phyloP scores from a whole-genome alignment of 2,329 filamentous ascomycete species.

The Verticillium longisporum region DNA sequence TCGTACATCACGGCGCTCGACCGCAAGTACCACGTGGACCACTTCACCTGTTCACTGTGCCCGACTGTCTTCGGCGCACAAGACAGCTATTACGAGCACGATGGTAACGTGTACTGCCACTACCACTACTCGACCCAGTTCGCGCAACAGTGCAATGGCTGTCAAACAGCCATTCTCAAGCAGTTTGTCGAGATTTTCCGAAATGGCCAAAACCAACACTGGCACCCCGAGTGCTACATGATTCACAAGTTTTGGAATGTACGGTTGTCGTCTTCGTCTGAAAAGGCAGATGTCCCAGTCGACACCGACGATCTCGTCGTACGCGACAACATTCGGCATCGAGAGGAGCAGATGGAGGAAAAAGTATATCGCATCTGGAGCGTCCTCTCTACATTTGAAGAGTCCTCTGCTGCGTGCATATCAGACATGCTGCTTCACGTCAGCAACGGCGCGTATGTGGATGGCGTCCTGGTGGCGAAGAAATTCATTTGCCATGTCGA shows the following conservation, averaged over 20 bases:
- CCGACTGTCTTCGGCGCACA: conserved; percentile 96
- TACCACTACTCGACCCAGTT: conserved; percentile 98
- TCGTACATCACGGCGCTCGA: conserved; percentile 98
- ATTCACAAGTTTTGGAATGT: conserved; percentile 99
- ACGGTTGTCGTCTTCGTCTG: conserved; percentile 60
- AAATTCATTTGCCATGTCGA: conserved; percentile 96
- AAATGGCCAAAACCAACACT: conserved; percentile 96
- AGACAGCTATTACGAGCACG: conserved; percentile 98
- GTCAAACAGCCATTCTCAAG: conserved; percentile 93
- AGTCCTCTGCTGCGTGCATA: conserved; percentile 95
- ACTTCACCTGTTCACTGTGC: conserved; percentile 97
- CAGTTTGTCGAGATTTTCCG: conserved; percentile 99
- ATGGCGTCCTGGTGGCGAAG: conserved; percentile 90
- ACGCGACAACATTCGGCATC: conserved; percentile 68
- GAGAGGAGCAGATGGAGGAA: conserved; percentile 93
- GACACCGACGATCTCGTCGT: conserved; percentile 49
- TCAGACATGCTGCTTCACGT: conserved; percentile 98
- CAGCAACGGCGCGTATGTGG: conserved; percentile 93
- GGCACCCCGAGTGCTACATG: conserved; percentile 99
- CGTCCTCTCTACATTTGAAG: conserved; percentile 91
- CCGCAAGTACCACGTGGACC: conserved; percentile 97
- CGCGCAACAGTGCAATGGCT: conserved; percentile 92
- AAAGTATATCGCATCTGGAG: conserved; percentile 99
- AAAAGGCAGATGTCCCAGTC: conserved; percentile 36
- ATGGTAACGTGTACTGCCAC: conserved; percentile 93